A percentile compares a stretch with the other conserved stretches of the same genome.
phyloP scores from a whole-genome alignment of 768 basidiomycete species.

The Cystobasidium tubakii region DNA sequence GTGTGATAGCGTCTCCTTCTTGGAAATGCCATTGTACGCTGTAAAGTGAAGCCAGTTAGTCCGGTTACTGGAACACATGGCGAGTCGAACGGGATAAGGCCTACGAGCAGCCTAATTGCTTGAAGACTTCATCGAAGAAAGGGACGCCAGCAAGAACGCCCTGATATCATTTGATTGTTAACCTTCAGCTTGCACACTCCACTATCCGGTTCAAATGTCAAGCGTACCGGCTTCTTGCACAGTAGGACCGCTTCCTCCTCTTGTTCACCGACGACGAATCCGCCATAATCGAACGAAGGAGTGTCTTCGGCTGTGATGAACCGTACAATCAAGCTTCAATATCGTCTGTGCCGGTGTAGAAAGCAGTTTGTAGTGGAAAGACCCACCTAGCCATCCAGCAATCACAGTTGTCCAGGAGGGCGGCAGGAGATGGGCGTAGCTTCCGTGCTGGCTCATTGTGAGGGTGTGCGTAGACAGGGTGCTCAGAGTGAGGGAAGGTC shows the following conservation, averaged over 20 bases:
- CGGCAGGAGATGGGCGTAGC: slow-evolving; percentile 66
- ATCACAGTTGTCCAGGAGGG: slow-evolving; percentile 85
- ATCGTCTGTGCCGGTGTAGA: not conserved
- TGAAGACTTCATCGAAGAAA: slow-evolving; percentile 89
- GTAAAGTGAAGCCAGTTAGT: slow-evolving; percentile 33
- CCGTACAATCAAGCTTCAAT: not conserved
- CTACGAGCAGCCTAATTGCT: slow-evolving; percentile 80
- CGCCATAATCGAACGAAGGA: slow-evolving; percentile 92
- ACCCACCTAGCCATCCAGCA: slow-evolving; percentile 61
- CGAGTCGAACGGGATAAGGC: slow-evolving; percentile 49
- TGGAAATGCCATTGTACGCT: slow-evolving; percentile 90
- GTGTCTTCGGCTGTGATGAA: slow-evolving; percentile 65
- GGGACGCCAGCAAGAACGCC: slow-evolving; percentile 85
- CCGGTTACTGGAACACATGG: not conserved
- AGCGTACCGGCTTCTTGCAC: slow-evolving; percentile 70
- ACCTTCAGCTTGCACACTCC: no score
- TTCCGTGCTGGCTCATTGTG: slow-evolving; percentile 31
- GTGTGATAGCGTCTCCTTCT: slow-evolving; percentile 75
- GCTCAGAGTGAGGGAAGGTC: not conserved
- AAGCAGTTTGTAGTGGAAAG: not conserved
- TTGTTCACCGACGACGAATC: slow-evolving; percentile 89
- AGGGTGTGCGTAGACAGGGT: not conserved
- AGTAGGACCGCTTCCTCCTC: slow-evolving; percentile 76
- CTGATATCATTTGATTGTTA: no score
- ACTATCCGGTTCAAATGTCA: not conserved